A percentile compares a stretch with the other conserved stretches of the same genome.
These are phyloP conservation scores for Globisporangium cystogenes DNA, from an alignment of 352 stramenopile species.

Conservation along the genomic window DNA sequence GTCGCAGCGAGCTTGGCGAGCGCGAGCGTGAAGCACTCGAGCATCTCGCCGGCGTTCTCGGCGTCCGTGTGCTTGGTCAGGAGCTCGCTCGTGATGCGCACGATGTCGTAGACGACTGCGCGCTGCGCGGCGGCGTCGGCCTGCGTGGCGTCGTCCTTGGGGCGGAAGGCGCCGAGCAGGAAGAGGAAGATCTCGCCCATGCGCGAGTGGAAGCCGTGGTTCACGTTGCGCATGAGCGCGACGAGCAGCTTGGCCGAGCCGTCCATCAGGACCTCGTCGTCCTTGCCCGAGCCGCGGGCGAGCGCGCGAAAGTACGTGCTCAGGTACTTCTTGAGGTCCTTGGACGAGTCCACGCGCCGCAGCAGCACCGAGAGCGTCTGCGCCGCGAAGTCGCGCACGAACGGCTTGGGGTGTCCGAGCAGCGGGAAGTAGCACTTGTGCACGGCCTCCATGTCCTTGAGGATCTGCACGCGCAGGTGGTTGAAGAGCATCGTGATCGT, in stretches of 20 bases:
- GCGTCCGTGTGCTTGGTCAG: constrained; percentile 80
- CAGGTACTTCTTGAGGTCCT: constrained; percentile 80
- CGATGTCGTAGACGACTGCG: constrained; percentile 55
- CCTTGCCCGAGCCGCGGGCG: constrained; percentile 47
- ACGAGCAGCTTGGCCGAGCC: constrained; percentile 87
- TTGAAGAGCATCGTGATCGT: constrained; percentile 89
- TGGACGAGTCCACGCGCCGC: constrained; percentile 65
- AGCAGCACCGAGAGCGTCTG: constrained; percentile 84
- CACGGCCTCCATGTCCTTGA: constrained; percentile 87
- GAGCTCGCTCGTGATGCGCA: constrained; percentile 53
- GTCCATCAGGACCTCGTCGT: constrained; percentile 67
- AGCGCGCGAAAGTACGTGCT: constrained; percentile 72
- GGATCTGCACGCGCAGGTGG: constrained; percentile 74
- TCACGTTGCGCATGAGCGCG: constrained; percentile 77
- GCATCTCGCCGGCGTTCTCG: constrained; percentile 51
- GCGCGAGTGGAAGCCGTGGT: constrained; percentile 80
- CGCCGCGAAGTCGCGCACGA: constrained; percentile 87
- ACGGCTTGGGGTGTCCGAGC: constrained; percentile 77
- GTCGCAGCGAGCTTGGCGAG: constrained; percentile 43
- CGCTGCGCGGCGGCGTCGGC: constrained; percentile 16
- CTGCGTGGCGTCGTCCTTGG: constrained; percentile 21
- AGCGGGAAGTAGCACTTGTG: constrained; percentile 89
- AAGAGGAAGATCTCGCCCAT: constrained; percentile 77
- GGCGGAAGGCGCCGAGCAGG: constrained; percentile 65
- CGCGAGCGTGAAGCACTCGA: constrained; percentile 58